phyloP scores from a whole-genome alignment of 352 stramenopile genomes.

The Globisporangium orthogonon region DNA sequence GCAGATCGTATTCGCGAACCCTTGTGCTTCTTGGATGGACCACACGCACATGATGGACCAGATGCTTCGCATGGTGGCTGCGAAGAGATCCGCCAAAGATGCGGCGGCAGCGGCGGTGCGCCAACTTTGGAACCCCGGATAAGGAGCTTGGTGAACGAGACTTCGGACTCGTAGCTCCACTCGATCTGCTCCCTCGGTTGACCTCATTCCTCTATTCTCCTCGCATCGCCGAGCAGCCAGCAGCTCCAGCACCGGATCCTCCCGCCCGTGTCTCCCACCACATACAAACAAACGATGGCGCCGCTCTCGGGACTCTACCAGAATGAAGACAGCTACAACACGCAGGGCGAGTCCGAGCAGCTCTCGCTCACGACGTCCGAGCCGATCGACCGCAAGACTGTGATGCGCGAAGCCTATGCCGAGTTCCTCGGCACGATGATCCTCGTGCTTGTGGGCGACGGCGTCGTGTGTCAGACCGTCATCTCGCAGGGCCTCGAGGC shows the following conservation, averaged over 20 bases:
- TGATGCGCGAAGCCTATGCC: constrained; percentile 25
- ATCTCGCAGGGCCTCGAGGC: constrained; percentile 56
- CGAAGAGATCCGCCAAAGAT: no score
- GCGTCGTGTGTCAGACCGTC: constrained; percentile 50
- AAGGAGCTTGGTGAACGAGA: no score
- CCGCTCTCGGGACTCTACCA: constrained; percentile 24
- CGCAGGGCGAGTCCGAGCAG: constrained; percentile 28
- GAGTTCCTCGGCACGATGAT: constrained; percentile 61
- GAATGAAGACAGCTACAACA: constrained; percentile 16
- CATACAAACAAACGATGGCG: constrained; percentile 12
- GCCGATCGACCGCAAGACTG: constrained; percentile 24
- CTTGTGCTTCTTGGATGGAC: no score
- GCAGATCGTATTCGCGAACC: no score
- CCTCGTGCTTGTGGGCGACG: constrained; percentile 49
- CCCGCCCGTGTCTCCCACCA: neutral
- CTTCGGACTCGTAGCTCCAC: neutral
- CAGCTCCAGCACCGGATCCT: neutral
- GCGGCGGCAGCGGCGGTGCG: no score
- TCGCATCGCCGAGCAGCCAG: neutral
- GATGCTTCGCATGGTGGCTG: no score
- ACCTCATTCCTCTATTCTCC: neutral
- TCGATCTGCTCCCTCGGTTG: neutral
- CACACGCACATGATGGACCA: no score
- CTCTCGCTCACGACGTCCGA: constrained; percentile 41
- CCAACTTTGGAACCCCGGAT: no score